Evolutionary conservation across 2,329 filamentous ascomycete species (phyloP), one percentile per base, ranked within the genome.

Genomic region (Alternaria arborescens): DNA sequence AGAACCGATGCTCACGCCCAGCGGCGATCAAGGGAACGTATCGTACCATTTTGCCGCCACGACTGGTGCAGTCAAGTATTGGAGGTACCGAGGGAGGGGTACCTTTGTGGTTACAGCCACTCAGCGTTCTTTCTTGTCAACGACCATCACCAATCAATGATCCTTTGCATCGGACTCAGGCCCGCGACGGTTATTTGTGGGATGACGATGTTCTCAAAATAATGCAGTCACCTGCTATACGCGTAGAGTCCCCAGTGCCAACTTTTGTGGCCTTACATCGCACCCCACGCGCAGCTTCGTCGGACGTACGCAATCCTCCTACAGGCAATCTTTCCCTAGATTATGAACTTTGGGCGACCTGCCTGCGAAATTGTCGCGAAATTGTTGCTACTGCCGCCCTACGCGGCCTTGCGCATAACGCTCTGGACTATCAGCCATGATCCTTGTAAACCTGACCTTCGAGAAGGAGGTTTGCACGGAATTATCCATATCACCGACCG

Each of bases 381-480:
- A 44, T 50, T 44, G 48, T 42, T 41, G 41, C 32, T 38, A 40
- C 30, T 32, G 43, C 64, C 64, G 66, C 67, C 56, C 50, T 61
- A 67, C 57, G 66, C 66, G 67, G 62, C 58, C 56, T 51, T 48
- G 47, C 62, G 60, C 55, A 43, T 38, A 54, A 10, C 55, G 41
- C 51, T 26, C 11, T 48, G 18, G 8, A n/a, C 32, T 32, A 64
- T 46, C 68, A 67, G 56, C 67, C 63, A 60, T 64, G 40, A 69
- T 66, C 70, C 67, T 55, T 62, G 70, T 32, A 60, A 18, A 14
- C 28, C 24, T 32, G 30, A 53, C 48, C 63, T 72, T 71, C 70
- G 59, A 62, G 67, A 72, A 72, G 65, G 60, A 62, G 57, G 53
- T 64, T 65, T 63, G 60, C 56, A 51, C 64, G 62, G 64, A 66